Evolutionary conservation across 352 stramenopile genomes (phyloP).

Genomic region (Saprolegnia parasitica): DNA sequence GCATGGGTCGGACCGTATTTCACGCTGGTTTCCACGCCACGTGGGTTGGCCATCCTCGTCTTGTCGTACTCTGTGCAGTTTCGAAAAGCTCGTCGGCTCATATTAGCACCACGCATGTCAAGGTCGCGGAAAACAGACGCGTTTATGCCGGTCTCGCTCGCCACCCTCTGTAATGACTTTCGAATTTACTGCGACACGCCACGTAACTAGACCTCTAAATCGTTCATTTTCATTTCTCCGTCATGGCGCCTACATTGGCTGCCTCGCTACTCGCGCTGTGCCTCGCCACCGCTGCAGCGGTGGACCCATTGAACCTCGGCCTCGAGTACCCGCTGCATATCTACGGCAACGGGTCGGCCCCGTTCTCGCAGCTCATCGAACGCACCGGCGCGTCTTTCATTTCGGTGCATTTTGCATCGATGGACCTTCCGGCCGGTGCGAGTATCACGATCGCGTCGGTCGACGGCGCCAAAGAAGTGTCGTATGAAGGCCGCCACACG

Average conservation of each 20-base stretch:
- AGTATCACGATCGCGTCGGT: neutral
- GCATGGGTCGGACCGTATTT: too few species aligned
- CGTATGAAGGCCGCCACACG: neutral
- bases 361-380: constrained; percentile 9
- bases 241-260: neutral
- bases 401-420: neutral
- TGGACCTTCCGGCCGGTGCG: constrained; percentile 12
- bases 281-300: too few species aligned
- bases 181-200: neutral
- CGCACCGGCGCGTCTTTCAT: neutral
- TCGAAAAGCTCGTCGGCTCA: too few species aligned
- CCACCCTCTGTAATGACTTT: neutral
- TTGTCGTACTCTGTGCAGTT: too few species aligned
- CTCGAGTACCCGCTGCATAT: neutral
- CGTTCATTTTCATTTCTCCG: neutral
- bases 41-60: too few species aligned
- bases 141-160: neutral
- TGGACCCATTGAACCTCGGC: neutral
- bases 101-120: too few species aligned
- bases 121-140: neutral
- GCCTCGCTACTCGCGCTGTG: neutral
- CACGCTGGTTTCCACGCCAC: too few species aligned
- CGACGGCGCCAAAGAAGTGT: constrained; percentile 7
- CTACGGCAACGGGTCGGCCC: neutral
- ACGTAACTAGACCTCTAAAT: neutral